phyloP scores from a whole-genome alignment of 345 rosid genomes.

The Arabidopsis arenosa region DNA sequence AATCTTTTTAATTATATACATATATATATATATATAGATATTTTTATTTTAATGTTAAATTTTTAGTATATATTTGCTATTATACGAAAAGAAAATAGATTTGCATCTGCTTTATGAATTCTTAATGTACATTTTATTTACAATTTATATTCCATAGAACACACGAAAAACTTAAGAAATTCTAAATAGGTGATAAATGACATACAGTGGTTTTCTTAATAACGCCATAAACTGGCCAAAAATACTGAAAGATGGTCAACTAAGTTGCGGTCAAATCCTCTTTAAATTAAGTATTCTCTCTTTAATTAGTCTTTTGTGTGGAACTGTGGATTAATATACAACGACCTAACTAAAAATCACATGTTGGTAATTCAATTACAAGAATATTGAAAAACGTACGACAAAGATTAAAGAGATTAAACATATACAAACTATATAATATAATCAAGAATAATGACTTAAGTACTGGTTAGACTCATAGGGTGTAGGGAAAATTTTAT shows the following conservation, averaged over 20 bases:
- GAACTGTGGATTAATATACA: neutral
- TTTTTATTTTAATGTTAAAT: no score
- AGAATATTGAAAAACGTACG: slow-evolving; percentile 24
- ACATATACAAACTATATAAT: slow-evolving; percentile 2
- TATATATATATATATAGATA: no score
- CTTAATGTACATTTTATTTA: neutral
- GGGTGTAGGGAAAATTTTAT: neutral
- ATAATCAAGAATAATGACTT: slow-evolving; percentile 13
- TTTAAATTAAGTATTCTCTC: neutral
- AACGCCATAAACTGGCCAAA: neutral
- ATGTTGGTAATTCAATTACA: slow-evolving; percentile 23
- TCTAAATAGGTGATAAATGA: neutral
- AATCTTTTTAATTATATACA: no score
- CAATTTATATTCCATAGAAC: no score
- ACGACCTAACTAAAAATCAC: slow-evolving; percentile 33
- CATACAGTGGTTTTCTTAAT: neutral
- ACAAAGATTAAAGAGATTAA: slow-evolving; percentile 9
- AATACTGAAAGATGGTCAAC: slow-evolving; percentile 18
- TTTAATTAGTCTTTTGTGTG: slow-evolving; percentile 7
- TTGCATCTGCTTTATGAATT: neutral
- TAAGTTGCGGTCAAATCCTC: slow-evolving; percentile 23
- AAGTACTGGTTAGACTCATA: slow-evolving; percentile 5
- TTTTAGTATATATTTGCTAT: neutral
- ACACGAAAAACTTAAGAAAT: neutral
- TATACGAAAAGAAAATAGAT: neutral